phyloP scores from a whole-genome alignment of 1,284 basidiomycete genomes.

The Trametes polyzona region DNA sequence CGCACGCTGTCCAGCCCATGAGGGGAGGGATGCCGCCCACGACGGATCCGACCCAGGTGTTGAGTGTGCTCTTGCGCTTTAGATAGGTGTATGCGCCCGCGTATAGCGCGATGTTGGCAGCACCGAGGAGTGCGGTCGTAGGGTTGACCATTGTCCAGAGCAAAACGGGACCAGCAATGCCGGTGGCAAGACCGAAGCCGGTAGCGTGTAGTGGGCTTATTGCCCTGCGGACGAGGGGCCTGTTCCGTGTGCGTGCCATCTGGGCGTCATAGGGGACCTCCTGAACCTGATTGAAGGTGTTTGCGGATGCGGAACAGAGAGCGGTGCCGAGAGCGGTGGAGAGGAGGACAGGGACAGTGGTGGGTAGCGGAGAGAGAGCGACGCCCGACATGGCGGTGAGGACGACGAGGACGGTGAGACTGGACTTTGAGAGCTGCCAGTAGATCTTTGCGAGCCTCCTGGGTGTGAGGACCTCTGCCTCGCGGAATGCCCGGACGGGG shows the following conservation, averaged over 20 bases:
- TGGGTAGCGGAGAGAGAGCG: constrained; percentile 87
- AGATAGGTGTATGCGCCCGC: constrained; percentile 92
- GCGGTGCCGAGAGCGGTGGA: constrained; percentile 90
- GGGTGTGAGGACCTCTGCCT: constrained; percentile 49
- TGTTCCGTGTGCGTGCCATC: constrained; percentile 88
- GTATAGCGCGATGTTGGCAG: constrained; percentile 88
- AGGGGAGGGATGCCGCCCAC: constrained; percentile 94
- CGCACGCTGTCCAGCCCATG: constrained; percentile 98
- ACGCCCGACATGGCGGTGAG: constrained; percentile 93
- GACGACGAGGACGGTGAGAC: constrained; percentile 87
- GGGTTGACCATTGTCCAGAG: constrained; percentile 90
- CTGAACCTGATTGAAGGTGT: constrained; percentile 93
- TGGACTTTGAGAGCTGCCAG: constrained; percentile 85
- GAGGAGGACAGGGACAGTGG: constrained; percentile 82
- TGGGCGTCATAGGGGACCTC: constrained; percentile 98
- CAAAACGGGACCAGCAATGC: constrained; percentile 76
- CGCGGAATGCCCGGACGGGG: constrained; percentile 28
- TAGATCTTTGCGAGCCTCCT: constrained; percentile 71
- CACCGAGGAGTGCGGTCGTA: constrained; percentile 83
- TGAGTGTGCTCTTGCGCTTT: constrained; percentile 88
- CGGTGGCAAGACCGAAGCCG: constrained; percentile 77
- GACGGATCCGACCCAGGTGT: constrained; percentile 95
- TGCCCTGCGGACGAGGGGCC: constrained; percentile 87
- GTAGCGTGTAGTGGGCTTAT: constrained; percentile 87
- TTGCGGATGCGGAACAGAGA: constrained; percentile 92